Percentiles rank a stretch among this genome's conserved stretches.
Conservation (phyloP, 106 monocot genomes). For the Acorus gramineus region DNA sequence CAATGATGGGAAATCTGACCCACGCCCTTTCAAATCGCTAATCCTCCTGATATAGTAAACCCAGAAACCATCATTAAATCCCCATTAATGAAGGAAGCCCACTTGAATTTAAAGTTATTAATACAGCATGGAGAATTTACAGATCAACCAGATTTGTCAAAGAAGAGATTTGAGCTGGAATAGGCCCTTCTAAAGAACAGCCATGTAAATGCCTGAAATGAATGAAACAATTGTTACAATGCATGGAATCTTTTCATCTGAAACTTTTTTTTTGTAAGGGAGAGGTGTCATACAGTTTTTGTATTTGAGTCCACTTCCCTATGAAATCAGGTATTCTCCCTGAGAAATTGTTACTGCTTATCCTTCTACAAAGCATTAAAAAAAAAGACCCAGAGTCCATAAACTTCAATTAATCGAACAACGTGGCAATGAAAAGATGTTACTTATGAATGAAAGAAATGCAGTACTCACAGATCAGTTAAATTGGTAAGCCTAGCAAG, state of each 20-base stretch:
- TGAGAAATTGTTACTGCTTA: slow-evolving; percentile 61
- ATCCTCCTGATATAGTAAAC: slow-evolving; percentile 43
- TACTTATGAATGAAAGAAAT: not conserved
- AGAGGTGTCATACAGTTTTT: slow-evolving; percentile 44
- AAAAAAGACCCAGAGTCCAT: no score
- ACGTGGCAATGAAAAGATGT: no score
- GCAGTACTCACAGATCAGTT: slow-evolving; percentile 54
- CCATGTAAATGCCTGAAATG: slow-evolving; percentile 61
- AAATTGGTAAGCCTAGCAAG: slow-evolving; percentile 49
- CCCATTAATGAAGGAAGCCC: no score
- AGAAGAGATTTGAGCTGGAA: slow-evolving; percentile 46
- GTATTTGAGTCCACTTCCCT: slow-evolving; percentile 20
- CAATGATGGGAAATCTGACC: slow-evolving; percentile 47
- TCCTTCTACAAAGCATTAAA: slow-evolving; percentile 25
- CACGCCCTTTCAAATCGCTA: slow-evolving; percentile 52
- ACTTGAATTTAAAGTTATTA: no score
- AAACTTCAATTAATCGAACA: no score
- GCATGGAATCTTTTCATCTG: not conserved
- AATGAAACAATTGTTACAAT: not conserved
- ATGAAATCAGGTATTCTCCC: slow-evolving; percentile 65
- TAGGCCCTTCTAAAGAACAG: slow-evolving; percentile 52
- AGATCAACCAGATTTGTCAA: slow-evolving; percentile 53
- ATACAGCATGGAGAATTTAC: slow-evolving; percentile 10
- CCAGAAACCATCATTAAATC: no score
- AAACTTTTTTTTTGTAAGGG: not conserved